A percentile compares a stretch with the other conserved stretches of the same genome.
Conservation (phyloP, 192 early-diverging fungal genomes). For the Chytriomyces sp. region DNA sequence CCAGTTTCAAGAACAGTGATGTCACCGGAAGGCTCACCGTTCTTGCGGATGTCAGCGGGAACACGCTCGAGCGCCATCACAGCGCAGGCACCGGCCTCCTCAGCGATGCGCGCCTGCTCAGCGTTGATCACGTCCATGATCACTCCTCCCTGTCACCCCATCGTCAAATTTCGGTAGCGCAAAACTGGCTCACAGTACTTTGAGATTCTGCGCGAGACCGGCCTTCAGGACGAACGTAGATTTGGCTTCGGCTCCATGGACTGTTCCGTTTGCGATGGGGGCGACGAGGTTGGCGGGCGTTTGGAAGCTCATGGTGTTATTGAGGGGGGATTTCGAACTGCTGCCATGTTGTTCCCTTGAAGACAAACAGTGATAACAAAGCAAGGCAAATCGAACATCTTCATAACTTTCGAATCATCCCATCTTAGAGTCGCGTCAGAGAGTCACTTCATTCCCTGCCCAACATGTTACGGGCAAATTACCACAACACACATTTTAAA, state of each 20-base stretch:
- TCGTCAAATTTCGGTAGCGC: not conserved
- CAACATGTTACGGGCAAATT: too few species aligned
- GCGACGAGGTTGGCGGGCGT: slow-evolving; percentile 63
- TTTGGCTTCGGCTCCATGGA: slow-evolving; percentile 3
- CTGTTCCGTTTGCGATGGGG: slow-evolving; percentile 34
- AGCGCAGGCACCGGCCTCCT: slow-evolving; percentile 93
- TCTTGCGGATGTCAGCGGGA: slow-evolving; percentile 96
- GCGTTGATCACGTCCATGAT: slow-evolving; percentile 99
- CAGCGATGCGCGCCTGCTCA: slow-evolving; percentile 96
- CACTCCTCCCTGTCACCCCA: slow-evolving; percentile 84
- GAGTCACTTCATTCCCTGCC: too few species aligned
- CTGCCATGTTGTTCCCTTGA: too few species aligned
- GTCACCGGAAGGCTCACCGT: slow-evolving; percentile 68
- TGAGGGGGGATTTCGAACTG: too few species aligned
- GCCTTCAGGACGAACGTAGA: slow-evolving; percentile 83
- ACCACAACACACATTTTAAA: too few species aligned
- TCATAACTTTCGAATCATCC: too few species aligned
- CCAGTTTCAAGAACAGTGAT: not conserved
- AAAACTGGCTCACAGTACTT: slow-evolving; percentile 58
- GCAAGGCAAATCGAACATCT: too few species aligned
- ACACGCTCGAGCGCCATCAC: slow-evolving; percentile 98
- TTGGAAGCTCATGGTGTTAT: slow-evolving; percentile 54
- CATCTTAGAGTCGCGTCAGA: too few species aligned
- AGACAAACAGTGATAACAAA: too few species aligned
- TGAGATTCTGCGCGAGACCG: slow-evolving; percentile 96